A percentile compares a stretch with the other conserved stretches of the same genome.
phyloP scores from a whole-genome alignment of 1,284 basidiomycete species.

The Thecaphora frezii region DNA sequence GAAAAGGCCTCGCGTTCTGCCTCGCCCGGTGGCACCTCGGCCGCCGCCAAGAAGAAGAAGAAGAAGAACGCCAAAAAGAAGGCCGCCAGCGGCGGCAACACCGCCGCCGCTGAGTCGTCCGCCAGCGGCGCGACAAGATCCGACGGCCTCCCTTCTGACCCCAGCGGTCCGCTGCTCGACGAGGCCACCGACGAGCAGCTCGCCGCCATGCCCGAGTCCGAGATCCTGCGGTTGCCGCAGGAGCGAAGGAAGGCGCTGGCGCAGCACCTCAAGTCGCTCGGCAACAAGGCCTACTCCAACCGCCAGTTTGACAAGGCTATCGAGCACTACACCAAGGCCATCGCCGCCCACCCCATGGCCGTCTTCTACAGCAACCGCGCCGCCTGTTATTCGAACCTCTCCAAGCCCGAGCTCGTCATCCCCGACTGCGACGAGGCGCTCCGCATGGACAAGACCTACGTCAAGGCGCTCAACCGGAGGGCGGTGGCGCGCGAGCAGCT shows the following conservation, averaged over 20 bases:
- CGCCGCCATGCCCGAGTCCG: constrained; percentile 41
- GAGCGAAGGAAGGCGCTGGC: constrained; percentile 70
- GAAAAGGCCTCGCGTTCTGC: constrained; percentile 30
- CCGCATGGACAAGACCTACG: constrained; percentile 78
- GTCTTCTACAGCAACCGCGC: constrained; percentile 97
- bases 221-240: constrained; percentile 45
- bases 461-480: constrained; percentile 93
- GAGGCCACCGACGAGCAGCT: constrained; percentile 52
- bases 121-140: constrained; percentile 16
- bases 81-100: constrained; percentile 8
- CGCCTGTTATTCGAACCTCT: constrained; percentile 92
- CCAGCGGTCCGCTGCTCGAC: constrained; percentile 51
- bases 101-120: constrained; percentile 9
- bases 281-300: constrained; percentile 83
- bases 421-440: constrained; percentile 88
- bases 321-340: constrained; percentile 76
- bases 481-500: constrained; percentile 82
- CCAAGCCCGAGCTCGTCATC: constrained; percentile 79
- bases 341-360: constrained; percentile 84
- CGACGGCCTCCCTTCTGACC: constrained; percentile 20
- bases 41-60: constrained; percentile 39
- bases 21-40: constrained; percentile 13
- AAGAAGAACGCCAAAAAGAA: constrained; percentile 53
- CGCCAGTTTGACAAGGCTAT: constrained; percentile 78
- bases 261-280: constrained; percentile 78